Conservation (phyloP, 2,329 filamentous ascomycete genomes). For the Lachnellula suecica region DNA sequence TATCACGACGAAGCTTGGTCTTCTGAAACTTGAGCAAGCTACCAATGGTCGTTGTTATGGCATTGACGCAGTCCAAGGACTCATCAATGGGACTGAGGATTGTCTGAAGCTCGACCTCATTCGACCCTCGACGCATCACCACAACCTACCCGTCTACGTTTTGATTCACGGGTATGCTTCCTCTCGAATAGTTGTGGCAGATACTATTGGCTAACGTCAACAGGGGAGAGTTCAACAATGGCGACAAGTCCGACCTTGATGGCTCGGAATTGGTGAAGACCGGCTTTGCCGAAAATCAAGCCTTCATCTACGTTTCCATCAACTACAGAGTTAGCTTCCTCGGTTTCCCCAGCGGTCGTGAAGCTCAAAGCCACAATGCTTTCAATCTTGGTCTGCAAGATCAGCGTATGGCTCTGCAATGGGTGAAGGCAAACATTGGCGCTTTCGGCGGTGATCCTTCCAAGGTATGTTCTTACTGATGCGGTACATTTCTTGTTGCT, state of each 20-base stretch:
- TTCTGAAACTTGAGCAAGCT: constrained; percentile 11
- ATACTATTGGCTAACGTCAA: constrained; percentile 22
- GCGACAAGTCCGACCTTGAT: constrained; percentile 18
- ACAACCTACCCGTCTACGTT: constrained; percentile 43
- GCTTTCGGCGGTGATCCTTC: constrained; percentile 41
- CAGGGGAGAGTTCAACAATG: constrained; percentile 43
- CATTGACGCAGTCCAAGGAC: not conserved
- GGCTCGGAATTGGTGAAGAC: constrained; percentile 10
- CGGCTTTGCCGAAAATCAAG: constrained; percentile 4
- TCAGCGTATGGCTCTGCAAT: constrained; percentile 54
- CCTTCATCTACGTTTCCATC: constrained; percentile 39
- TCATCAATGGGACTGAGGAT: constrained; percentile 29
- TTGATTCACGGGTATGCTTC: constrained; percentile 61
- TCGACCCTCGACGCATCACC: constrained; percentile 16
- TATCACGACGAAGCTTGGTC: not conserved
- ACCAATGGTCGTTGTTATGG: constrained; percentile 17
- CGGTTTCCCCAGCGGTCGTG: constrained; percentile 18
- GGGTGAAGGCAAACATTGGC: constrained; percentile 57
- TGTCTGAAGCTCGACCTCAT: constrained; percentile 41
- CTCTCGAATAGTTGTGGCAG: not conserved
- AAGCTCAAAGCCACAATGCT: constrained; percentile 39
- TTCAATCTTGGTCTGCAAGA: constrained; percentile 55
- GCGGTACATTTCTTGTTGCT: not conserved
- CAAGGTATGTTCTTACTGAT: constrained; percentile 27
- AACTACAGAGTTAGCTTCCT: constrained; percentile 31